A percentile compares a stretch with the other conserved stretches of the same genome.
phyloP scores from a whole-genome alignment of 2,329 filamentous ascomycete species.

The Fusarium sp. region DNA sequence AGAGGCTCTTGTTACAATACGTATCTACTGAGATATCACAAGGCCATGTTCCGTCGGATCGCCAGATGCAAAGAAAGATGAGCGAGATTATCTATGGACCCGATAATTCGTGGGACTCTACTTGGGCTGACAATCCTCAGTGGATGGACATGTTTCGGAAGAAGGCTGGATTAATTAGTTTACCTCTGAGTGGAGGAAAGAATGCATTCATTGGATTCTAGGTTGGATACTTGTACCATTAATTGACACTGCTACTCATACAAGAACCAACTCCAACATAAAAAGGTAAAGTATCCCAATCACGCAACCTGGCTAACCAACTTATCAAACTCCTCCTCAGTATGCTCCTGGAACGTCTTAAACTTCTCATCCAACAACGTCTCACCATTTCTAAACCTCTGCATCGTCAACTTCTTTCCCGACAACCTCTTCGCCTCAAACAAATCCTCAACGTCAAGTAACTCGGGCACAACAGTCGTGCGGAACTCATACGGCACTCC shows the following conservation, averaged over 20 bases:
- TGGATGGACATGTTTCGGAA: not conserved
- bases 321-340: slow-evolving; percentile 29
- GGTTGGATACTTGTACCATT: not conserved
- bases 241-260: not conserved
- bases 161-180: not conserved
- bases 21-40: not conserved
- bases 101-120: not conserved
- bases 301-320: slow-evolving; percentile 30
- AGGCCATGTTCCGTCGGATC: not conserved
- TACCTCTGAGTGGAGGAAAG: not conserved
- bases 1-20: not conserved
- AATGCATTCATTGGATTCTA: not conserved
- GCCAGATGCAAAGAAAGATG: not conserved
- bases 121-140: not conserved
- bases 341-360: slow-evolving; percentile 24
- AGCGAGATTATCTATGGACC: not conserved
- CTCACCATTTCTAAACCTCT: slow-evolving; percentile 30
- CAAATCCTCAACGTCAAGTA: slow-evolving; percentile 36
- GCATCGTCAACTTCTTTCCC: slow-evolving; percentile 35
- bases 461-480: slow-evolving; percentile 32
- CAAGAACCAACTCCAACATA: rapidly evolving
- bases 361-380: slow-evolving; percentile 13
- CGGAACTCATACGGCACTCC: slow-evolving; percentile 35
- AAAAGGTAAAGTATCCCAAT: rapidly evolving
- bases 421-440: slow-evolving; percentile 38